Percentiles rank a stretch among this genome's conserved stretches.
Conservation (phyloP, 2,329 filamentous ascomycete species). For the Neonectria neomacrospora region DNA sequence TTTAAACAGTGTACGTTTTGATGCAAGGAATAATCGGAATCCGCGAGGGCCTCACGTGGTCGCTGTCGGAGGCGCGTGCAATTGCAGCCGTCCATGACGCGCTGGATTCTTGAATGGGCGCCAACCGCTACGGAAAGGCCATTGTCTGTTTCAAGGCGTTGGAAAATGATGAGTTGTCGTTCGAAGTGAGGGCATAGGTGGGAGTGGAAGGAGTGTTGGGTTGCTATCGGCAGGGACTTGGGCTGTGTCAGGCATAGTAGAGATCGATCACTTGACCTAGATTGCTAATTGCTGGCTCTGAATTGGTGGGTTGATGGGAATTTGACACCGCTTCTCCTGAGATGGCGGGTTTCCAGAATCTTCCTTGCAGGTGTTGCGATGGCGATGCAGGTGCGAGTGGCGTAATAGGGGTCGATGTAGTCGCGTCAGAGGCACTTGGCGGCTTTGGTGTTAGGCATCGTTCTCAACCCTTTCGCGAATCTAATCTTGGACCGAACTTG, state of each 20-base stretch:
- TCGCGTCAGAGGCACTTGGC: background rate
- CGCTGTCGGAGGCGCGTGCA: slow-evolving; percentile 40
- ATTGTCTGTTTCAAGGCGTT: background rate
- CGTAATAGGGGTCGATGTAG: background rate
- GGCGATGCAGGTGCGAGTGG: background rate
- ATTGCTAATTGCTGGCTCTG: background rate
- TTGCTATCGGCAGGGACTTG: background rate
- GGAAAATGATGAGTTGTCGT: background rate
- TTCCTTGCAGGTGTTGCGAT: background rate
- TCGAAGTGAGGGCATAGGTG: background rate
- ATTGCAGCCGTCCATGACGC: slow-evolving; percentile 41
- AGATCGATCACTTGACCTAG: slow-evolving; percentile 7
- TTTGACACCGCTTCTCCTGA: background rate
- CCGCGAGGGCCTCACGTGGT: slow-evolving; percentile 55
- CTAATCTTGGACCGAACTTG: background rate
- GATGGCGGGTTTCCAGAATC: background rate
- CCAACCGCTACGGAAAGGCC: background rate
- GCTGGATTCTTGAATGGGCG: slow-evolving; percentile 32
- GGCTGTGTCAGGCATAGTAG: slow-evolving; percentile 1
- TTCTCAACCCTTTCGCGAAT: background rate
- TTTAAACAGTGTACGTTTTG: slow-evolving; percentile 56
- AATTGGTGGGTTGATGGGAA: background rate
- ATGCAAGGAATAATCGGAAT: slow-evolving; percentile 62
- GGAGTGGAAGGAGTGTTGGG: background rate
- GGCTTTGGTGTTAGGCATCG: background rate